Evolutionary conservation across 352 stramenopile species (phyloP), one percentile per base, ranked within the genome.

Genomic region (Phytophthora idaei): DNA sequence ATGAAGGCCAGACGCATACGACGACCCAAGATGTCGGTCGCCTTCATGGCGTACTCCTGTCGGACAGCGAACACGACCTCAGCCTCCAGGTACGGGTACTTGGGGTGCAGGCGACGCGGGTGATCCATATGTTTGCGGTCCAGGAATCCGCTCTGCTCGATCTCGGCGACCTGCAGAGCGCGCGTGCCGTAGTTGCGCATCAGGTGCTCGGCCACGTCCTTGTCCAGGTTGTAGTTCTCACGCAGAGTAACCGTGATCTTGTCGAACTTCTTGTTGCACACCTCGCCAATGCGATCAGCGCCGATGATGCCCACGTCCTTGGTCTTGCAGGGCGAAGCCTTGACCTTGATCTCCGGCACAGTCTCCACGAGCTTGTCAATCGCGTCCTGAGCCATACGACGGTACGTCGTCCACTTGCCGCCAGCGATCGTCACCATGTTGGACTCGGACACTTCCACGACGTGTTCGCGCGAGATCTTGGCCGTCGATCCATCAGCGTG

Each of bases 391-490:
- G 96, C 96, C 96, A 99, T 99, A 47, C 92, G 84, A 44, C 96
- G 87, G 74, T 97, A 98, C 41, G 96, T 99, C 7, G 96, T 99
- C 96, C 96, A 99, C 80, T 99, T 99, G 60, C 96, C 96, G 17
- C 96, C 96, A 15, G 95, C 93, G 65, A 98, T 98, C 41, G 95
- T 98, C 32, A 99, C 89, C 71, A 99, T 78, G 67, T 94, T 88
- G 50, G 90, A 96, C 8, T 85, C 63, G 2, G 85, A 90, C 7
- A 98, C 89, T 61, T 98, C 95, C 14, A 99, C 89, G 15, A 98
- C 89, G 78, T 99, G 95, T 58, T 98, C 95, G 32, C 96, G 94
- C 31, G 89, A 97, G 75, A 98, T 96, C 76, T 90, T 85, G 61
- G 86, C 85, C 12, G 93, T 98, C 55, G 92, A 83, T 25, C 82